Evolutionary conservation across 176 grass and related monocot species (phyloP).

Genomic region (Triticum aestivum): IWGSC_CS_RefSeq_v2.1 NC_057811.1:410355967-410356466

Average conservation of each 20-base stretch:
- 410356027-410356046: not conserved
- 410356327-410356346: not conserved
- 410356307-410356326: constrained; percentile 21
- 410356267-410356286: not conserved
- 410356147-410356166: not conserved
- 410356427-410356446: not conserved
- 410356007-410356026: not conserved
- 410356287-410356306: not conserved
- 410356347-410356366: not conserved
- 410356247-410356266: not conserved
- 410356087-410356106: not conserved
- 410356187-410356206: too few species aligned
- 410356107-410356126: not conserved
- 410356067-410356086: not conserved
- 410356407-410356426: not conserved
- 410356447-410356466: not conserved
- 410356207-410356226: not conserved
- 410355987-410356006: too few species aligned
- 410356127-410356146: not conserved
- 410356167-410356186: not conserved
- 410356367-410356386: not conserved
- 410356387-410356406: not conserved
- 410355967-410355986: too few species aligned
- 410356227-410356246: not conserved
- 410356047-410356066: constrained; percentile 24